These are phyloP conservation scores for Paraphoma chrysanthemicola DNA, from an alignment of 2,329 filamentous ascomycete genomes.

Conservation along the genomic window DNA sequence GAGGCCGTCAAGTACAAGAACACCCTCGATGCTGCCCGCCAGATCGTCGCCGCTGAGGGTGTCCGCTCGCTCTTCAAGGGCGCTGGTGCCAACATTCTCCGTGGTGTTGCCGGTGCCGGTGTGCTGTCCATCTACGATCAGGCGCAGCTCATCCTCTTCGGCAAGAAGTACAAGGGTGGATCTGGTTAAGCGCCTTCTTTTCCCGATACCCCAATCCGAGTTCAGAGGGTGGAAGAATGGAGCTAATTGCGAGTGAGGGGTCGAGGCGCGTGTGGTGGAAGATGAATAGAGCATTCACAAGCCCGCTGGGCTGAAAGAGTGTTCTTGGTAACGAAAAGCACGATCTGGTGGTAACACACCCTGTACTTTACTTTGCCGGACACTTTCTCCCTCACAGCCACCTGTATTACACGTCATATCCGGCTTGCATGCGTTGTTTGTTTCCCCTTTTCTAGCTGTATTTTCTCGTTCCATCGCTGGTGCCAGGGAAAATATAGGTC, in stretches of 20 bases:
- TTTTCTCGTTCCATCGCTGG: conserved; percentile 43
- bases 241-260: conserved; percentile 42
- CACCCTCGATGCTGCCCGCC: conserved; percentile 91
- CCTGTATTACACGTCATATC: conserved; percentile 48
- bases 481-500: conserved; percentile 48
- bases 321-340: conserved; percentile 51
- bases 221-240: conserved; percentile 42
- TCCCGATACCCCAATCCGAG: conserved; percentile 45
- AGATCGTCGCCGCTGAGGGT: conserved; percentile 97
- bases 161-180: conserved; percentile 92
- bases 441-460: conserved; percentile 43
- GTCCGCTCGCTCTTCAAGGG: conserved; percentile 99
- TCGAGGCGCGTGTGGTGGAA: conserved; percentile 36
- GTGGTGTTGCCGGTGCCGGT: conserved; percentile 99
- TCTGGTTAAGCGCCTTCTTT: conserved; percentile 51
- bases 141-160: conserved; percentile 98
- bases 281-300: conserved; percentile 48
- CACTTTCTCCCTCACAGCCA: conserved; percentile 40
- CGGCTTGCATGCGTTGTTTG: conserved; percentile 48
- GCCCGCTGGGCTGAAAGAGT: conserved; percentile 50
- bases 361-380: conserved; percentile 53
- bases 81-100: conserved; percentile 99
- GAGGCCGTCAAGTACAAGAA: conserved; percentile 99
- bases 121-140: conserved; percentile 99
- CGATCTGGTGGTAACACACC: conserved; percentile 49